phyloP scores from a whole-genome alignment of 2,329 filamentous ascomycete species.

The Colletotrichum liaoningense region DNA sequence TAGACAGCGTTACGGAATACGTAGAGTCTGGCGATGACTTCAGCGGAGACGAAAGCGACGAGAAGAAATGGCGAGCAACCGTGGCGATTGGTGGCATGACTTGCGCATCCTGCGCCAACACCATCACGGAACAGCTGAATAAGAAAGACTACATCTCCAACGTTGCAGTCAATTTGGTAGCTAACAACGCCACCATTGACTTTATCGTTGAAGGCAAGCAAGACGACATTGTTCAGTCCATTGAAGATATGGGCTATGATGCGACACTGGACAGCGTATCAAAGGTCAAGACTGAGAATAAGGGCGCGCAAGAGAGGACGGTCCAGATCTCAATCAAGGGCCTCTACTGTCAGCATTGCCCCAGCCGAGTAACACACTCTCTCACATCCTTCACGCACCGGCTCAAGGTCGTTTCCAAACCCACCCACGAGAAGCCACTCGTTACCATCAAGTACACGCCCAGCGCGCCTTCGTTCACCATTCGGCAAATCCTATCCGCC shows the following conservation, averaged over 20 bases:
- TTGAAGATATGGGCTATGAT: slow-evolving; percentile 69
- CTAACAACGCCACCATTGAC: slow-evolving; percentile 67
- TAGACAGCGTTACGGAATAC: slow-evolving; percentile 62
- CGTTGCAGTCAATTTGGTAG: slow-evolving; percentile 66
- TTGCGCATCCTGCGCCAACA: slow-evolving; percentile 75
- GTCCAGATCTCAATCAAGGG: slow-evolving; percentile 76
- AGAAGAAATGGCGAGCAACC: slow-evolving; percentile 57
- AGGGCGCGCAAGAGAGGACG: slow-evolving; percentile 56
- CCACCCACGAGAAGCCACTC: slow-evolving; percentile 72
- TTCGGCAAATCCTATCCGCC: slow-evolving; percentile 77
- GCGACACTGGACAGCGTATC: slow-evolving; percentile 61
- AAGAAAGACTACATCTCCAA: slow-evolving; percentile 65
- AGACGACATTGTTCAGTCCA: slow-evolving; percentile 45
- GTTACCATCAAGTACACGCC: slow-evolving; percentile 79
- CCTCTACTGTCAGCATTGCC: slow-evolving; percentile 81
- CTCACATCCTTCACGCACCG: slow-evolving; percentile 63
- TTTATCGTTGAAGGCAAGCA: slow-evolving; percentile 47
- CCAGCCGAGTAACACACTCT: slow-evolving; percentile 65
- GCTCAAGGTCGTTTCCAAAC: slow-evolving; percentile 64
- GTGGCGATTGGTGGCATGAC: slow-evolving; percentile 80
- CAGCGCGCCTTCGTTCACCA: slow-evolving; percentile 74
- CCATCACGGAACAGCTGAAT: slow-evolving; percentile 69
- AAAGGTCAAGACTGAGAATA: slow-evolving; percentile 43
- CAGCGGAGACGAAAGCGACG: slow-evolving; percentile 39
- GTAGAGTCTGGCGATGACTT: slow-evolving; percentile 56